These are phyloP conservation scores for Gyrodon lividus DNA, from an alignment of 768 basidiomycete species.

Conservation along the genomic window DNA sequence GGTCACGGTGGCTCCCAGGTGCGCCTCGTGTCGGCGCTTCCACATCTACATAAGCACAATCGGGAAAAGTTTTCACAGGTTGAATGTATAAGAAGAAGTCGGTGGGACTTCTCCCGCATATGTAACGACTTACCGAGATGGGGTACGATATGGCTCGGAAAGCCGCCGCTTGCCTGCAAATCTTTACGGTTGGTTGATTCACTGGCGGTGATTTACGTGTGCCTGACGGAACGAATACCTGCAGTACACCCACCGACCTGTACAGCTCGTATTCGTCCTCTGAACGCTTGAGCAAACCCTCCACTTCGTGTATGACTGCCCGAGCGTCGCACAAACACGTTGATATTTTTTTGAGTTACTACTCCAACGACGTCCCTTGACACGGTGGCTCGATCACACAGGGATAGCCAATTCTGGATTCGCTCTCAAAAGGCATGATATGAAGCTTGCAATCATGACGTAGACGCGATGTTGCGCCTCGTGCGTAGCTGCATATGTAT, in stretches of 20 bases:
- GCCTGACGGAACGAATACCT: background rate
- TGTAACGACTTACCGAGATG: too few species aligned
- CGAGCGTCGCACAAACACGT: too few species aligned
- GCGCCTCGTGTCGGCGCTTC: constrained; percentile 2
- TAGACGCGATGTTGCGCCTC: too few species aligned
- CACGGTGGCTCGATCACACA: background rate
- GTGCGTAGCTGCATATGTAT: too few species aligned
- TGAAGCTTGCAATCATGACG: too few species aligned
- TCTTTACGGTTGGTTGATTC: too few species aligned
- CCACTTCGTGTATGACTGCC: background rate
- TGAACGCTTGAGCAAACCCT: background rate
- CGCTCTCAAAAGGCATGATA: too few species aligned
- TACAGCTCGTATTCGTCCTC: too few species aligned
- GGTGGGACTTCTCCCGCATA: background rate
- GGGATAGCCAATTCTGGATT: too few species aligned
- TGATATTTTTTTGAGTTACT: background rate
- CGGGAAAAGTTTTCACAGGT: background rate
- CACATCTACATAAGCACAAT: background rate
- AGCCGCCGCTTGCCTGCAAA: too few species aligned
- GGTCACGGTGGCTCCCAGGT: background rate
- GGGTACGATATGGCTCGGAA: too few species aligned
- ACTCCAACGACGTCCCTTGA: background rate
- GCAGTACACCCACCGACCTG: background rate
- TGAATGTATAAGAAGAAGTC: background rate
- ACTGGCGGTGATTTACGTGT: background rate